These are phyloP conservation scores for Danielia oregonensis DNA, from an alignment of 805 yeast species.

Conservation along the genomic window DNA sequence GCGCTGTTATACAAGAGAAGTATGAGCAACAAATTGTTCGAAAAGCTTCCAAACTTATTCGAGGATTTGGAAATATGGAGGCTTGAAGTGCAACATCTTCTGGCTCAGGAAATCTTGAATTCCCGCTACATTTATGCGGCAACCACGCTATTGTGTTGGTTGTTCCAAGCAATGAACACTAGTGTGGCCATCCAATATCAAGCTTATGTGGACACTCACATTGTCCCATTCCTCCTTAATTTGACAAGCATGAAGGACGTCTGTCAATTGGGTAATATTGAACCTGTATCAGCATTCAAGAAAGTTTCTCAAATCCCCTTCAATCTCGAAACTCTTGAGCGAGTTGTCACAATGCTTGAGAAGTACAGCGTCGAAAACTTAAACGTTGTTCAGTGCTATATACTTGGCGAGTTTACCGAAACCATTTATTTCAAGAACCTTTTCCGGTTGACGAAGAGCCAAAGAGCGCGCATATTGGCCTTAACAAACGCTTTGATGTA, in stretches of 20 bases:
- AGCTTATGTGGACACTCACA: conserved; percentile 44
- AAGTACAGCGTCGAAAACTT: conserved; percentile 27
- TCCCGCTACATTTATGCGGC: conserved; percentile 62
- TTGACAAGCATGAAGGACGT: conserved; percentile 73
- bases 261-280: conserved; percentile 62
- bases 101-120: conserved; percentile 55
- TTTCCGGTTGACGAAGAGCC: conserved; percentile 45
- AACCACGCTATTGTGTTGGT: conserved; percentile 61
- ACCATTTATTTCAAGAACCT: conserved; percentile 68
- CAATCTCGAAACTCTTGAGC: conserved; percentile 16
- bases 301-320: conserved; percentile 43
- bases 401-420: conserved; percentile 67
- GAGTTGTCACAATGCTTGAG: conserved; percentile 38
- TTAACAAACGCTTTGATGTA: conserved; percentile 52
- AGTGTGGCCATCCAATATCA: conserved; percentile 52
- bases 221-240: conserved; percentile 67
- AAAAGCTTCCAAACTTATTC: conserved; percentile 42
- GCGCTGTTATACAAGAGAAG: conserved; percentile 5
- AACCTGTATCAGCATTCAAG: conserved; percentile 46
- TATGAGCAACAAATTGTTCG: conserved; percentile 23
- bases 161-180: conserved; percentile 50
- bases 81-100: conserved; percentile 26
- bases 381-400: conserved; percentile 49
- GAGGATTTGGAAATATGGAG: conserved; percentile 38
- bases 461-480: conserved; percentile 47